These are phyloP conservation scores for Candida nemodendra DNA, from an alignment of 805 yeast genomes.

Conservation along the genomic window DNA sequence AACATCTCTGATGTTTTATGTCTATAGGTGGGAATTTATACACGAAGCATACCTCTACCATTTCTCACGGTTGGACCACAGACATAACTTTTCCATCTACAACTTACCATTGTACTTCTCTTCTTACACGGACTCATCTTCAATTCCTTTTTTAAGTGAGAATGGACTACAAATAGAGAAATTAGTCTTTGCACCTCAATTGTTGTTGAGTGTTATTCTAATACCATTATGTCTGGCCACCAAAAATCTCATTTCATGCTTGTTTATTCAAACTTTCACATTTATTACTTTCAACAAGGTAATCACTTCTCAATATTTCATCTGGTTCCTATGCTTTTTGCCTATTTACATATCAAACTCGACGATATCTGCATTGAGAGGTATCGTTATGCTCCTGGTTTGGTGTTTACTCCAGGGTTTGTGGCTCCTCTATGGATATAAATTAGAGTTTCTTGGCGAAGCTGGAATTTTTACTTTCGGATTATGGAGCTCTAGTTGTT, in stretches of 20 bases:
- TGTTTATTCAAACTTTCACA: slow-evolving; percentile 76
- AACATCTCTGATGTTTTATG: slow-evolving; percentile 58
- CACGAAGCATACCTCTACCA: slow-evolving; percentile 83
- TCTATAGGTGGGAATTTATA: slow-evolving; percentile 75
- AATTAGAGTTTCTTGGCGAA: slow-evolving; percentile 75
- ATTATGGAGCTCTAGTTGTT: slow-evolving; percentile 24
- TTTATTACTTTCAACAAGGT: slow-evolving; percentile 80
- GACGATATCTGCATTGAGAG: slow-evolving; percentile 35
- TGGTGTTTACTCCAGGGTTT: slow-evolving; percentile 74
- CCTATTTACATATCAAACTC: slow-evolving; percentile 67
- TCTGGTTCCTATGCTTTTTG: slow-evolving; percentile 86
- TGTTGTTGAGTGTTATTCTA: slow-evolving; percentile 54
- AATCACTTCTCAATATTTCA: slow-evolving; percentile 91
- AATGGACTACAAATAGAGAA: slow-evolving; percentile 28
- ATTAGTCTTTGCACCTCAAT: slow-evolving; percentile 83
- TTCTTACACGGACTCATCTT: slow-evolving; percentile 37
- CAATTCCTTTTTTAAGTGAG: slow-evolving; percentile 9
- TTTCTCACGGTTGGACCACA: slow-evolving; percentile 78
- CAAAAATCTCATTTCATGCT: slow-evolving; percentile 45
- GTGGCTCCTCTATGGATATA: slow-evolving; percentile 80
- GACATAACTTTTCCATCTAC: slow-evolving; percentile 92
- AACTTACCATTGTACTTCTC: slow-evolving; percentile 68
- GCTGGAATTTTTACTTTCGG: slow-evolving; percentile 29
- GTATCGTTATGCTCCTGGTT: slow-evolving; percentile 39
- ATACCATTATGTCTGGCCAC: slow-evolving; percentile 51